These are phyloP conservation scores for Annona squamosa DNA, from an alignment of 164 flowering plant genomes.

Conservation along the genomic window DNA sequence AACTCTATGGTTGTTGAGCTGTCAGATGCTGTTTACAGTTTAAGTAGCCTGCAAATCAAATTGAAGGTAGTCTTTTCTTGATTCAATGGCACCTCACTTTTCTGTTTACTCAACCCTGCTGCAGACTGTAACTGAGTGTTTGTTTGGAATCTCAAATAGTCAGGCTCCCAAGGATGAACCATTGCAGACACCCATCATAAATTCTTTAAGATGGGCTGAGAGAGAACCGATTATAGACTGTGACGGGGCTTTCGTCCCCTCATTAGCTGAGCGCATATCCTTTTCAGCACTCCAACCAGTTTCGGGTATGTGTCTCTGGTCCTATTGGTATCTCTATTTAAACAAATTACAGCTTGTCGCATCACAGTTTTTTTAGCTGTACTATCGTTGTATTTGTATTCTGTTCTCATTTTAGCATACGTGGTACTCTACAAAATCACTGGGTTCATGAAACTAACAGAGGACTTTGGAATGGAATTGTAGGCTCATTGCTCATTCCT, in stretches of 20 bases:
- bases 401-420: too few species aligned
- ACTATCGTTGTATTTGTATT: too few species aligned
- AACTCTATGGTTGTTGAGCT: constrained; percentile 28
- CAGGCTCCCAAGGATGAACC: constrained; percentile 47
- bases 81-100: not conserved
- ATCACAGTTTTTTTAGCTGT: too few species aligned
- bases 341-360: too few species aligned
- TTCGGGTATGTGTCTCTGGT: constrained; percentile 30
- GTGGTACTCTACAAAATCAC: too few species aligned
- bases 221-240: constrained; percentile 29
- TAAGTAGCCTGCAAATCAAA: constrained; percentile 59
- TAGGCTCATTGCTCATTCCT: too few species aligned
- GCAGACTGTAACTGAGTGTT: not conserved
- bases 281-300: constrained; percentile 62
- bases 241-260: constrained; percentile 40
- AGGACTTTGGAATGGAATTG: too few species aligned
- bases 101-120: not conserved
- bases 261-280: constrained; percentile 51
- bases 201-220: constrained; percentile 60
- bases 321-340: too few species aligned
- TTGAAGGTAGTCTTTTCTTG: constrained; percentile 37
- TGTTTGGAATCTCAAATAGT: constrained; percentile 3
- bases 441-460: too few species aligned
- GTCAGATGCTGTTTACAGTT: constrained; percentile 37
- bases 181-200: constrained; percentile 47